phyloP scores from a whole-genome alignment of 768 basidiomycete genomes.

The Termitomyces sp. region DNA sequence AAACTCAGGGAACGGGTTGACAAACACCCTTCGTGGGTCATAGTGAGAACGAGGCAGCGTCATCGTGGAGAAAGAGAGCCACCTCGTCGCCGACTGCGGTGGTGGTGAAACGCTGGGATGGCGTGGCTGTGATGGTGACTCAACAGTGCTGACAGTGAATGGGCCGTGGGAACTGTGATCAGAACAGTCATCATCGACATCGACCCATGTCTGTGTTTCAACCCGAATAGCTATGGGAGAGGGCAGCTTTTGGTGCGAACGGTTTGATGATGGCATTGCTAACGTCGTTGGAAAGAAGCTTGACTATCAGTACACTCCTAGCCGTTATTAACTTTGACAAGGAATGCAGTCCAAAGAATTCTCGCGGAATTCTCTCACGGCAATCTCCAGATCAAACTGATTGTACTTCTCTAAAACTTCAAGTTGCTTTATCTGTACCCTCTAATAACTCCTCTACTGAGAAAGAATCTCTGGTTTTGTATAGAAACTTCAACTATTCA shows the following conservation, averaged over 20 bases:
- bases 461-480: neutral
- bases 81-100: slow-evolving; percentile 1
- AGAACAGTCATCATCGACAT: slow-evolving; percentile 6
- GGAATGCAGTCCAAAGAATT: neutral
- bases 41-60: slow-evolving; percentile 74
- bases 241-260: neutral
- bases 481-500: neutral
- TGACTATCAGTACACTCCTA: neutral
- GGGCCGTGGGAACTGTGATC: slow-evolving; percentile 26
- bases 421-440: neutral
- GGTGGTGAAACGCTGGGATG: neutral
- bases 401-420: neutral
- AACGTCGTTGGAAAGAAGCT: neutral
- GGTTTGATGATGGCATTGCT: neutral
- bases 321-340: neutral
- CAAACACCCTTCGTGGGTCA: slow-evolving; percentile 83
- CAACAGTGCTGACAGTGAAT: slow-evolving; percentile 15
- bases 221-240: slow-evolving; percentile 24
- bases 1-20: slow-evolving; percentile 82
- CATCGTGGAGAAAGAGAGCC: slow-evolving; percentile 31
- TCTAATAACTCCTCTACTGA: too few relatives aligned
- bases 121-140: slow-evolving; percentile 17
- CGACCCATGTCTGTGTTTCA: slow-evolving; percentile 24
- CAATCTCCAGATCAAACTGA: slow-evolving; percentile 3
- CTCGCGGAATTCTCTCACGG: neutral